A percentile compares a stretch with the other conserved stretches of the same genome.
Conservation (phyloP, 257 asterid genomes). For the Lavandula angustifolia region DNA sequence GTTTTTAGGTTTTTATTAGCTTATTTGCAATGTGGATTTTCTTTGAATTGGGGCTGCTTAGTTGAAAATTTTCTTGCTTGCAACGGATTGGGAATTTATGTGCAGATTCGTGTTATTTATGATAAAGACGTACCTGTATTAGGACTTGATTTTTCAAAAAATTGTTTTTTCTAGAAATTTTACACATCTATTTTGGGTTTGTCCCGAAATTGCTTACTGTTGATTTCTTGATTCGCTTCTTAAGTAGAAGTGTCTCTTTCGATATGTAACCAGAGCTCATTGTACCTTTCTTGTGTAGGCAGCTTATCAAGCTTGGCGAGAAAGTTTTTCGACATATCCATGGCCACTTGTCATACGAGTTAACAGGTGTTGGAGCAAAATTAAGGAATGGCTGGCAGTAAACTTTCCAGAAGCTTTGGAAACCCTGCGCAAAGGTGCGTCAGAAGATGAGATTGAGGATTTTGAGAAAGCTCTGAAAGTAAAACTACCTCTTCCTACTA, state of each 20-base stretch:
- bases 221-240: too few species aligned
- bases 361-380: conserved; percentile 66
- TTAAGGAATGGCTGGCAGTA: conserved; percentile 61
- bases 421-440: conserved; percentile 73
- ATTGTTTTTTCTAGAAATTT: background rate
- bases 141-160: background rate
- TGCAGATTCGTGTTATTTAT: background rate
- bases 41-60: background rate
- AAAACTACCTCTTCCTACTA: conserved; percentile 80
- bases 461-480: conserved; percentile 65
- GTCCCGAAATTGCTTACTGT: too few species aligned
- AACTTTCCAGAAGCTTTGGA: conserved; percentile 76
- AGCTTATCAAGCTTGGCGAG: conserved; percentile 78
- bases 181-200: too few species aligned
- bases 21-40: background rate
- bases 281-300: conserved; percentile 45
- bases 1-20: conserved; percentile 1
- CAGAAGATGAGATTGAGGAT: conserved; percentile 62
- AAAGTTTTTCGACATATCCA: conserved; percentile 67
- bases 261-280: conserved; percentile 13
- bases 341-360: conserved; percentile 83
- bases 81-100: conserved; percentile 1
- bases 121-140: background rate
- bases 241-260: background rate
- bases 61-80: conserved; percentile 11